A percentile compares a stretch with the other conserved stretches of the same genome.
These are phyloP conservation scores for Trametes sp. DNA, from an alignment of 1,284 basidiomycete genomes.

Conservation along the genomic window DNA sequence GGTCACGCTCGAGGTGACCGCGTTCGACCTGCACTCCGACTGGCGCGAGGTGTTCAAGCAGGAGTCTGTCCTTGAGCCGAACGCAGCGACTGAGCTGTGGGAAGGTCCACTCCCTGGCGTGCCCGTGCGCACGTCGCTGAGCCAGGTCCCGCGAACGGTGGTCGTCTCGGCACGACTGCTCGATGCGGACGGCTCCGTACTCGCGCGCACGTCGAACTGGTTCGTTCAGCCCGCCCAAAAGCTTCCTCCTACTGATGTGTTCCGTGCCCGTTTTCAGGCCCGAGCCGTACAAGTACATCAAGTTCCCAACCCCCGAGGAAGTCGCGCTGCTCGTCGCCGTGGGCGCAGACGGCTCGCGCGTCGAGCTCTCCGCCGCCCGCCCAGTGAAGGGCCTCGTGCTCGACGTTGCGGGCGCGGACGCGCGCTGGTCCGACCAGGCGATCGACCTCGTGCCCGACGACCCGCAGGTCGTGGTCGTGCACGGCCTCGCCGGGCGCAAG, in stretches of 20 bases:
- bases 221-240: no score
- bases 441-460: constrained; percentile 89
- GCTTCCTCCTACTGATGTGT: no score
- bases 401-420: constrained; percentile 71
- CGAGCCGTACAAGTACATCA: constrained; percentile 90
- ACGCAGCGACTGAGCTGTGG: constrained; percentile 86
- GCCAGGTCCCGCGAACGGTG: constrained; percentile 71
- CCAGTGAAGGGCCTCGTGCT: constrained; percentile 89
- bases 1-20: constrained; percentile 69
- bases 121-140: constrained; percentile 66
- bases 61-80: constrained; percentile 66
- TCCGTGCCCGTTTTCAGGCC: constrained; percentile 64
- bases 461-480: constrained; percentile 68
- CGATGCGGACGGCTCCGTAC: constrained; percentile 60
- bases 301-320: constrained; percentile 66
- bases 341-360: constrained; percentile 63
- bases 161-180: constrained; percentile 80
- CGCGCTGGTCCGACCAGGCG: constrained; percentile 85
- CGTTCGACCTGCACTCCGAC: constrained; percentile 69
- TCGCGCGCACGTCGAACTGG: constrained; percentile 86
- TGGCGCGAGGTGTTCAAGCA: constrained; percentile 62
- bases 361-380: constrained; percentile 65
- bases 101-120: constrained; percentile 75
- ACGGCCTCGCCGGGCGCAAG: constrained; percentile 70
- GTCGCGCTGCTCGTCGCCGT: constrained; percentile 64